phyloP scores from a whole-genome alignment of 331 rosid genomes.

The Rosa hybrid region DNA sequence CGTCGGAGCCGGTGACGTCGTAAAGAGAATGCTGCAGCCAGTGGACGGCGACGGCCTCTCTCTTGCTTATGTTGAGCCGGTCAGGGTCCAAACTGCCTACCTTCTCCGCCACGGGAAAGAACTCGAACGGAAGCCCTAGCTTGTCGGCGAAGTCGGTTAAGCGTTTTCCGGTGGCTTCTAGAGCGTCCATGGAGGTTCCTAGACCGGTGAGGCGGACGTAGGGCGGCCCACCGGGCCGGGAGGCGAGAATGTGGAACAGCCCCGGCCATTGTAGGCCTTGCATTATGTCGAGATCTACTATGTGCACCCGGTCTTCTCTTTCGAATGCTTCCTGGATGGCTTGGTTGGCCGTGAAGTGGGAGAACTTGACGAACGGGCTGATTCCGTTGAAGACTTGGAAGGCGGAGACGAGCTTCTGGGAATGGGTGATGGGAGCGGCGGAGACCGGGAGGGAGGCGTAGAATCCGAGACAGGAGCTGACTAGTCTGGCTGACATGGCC shows the following conservation, averaged over 20 bases:
- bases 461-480: conserved; percentile 90
- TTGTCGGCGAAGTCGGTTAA: conserved; percentile 84
- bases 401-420: conserved; percentile 82
- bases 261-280: conserved; percentile 99
- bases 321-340: conserved; percentile 98
- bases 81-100: conserved; percentile 81
- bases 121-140: conserved; percentile 90
- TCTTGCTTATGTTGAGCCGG: conserved; percentile 68
- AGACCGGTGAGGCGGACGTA: conserved; percentile 86
- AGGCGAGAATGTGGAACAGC: conserved; percentile 87
- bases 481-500: conserved; percentile 94
- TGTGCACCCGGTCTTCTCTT: conserved; percentile 85
- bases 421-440: conserved; percentile 36
- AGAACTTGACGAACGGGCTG: conserved; percentile 91
- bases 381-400: conserved; percentile 97
- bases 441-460: conserved; percentile 65
- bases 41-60: conserved; percentile 97
- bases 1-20: conserved; percentile 93
- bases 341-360: conserved; percentile 96
- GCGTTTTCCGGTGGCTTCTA: conserved; percentile 90
- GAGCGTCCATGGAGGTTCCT: conserved; percentile 78
- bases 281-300: conserved; percentile 94
- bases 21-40: conserved; percentile 98
- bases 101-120: conserved; percentile 80
- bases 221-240: conserved; percentile 93